phyloP scores from a whole-genome alignment of 2,329 filamentous ascomycete species.

The Fonsecaea multimorphosa region DNA sequence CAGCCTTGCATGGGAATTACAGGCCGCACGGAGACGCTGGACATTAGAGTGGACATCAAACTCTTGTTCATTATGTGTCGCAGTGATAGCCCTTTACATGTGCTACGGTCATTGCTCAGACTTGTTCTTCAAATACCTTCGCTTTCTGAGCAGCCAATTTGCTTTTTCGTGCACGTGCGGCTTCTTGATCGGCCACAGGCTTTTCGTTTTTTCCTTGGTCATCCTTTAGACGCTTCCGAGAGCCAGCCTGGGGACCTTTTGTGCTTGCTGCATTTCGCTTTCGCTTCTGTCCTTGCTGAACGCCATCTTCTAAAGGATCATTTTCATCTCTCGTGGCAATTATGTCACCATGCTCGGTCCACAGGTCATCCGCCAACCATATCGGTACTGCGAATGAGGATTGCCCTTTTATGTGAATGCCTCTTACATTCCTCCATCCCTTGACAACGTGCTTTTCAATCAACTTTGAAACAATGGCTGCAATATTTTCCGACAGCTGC shows the following conservation, averaged over 20 bases:
- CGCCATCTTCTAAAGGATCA: constrained; percentile 40
- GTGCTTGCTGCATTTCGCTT: constrained; percentile 36
- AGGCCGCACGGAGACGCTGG: not conserved
- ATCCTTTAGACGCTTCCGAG: constrained; percentile 35
- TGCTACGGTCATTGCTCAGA: constrained; percentile 10
- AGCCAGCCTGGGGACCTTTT: constrained; percentile 38
- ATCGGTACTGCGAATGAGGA: constrained; percentile 89
- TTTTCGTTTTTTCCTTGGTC: constrained; percentile 29
- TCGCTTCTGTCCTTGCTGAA: constrained; percentile 33
- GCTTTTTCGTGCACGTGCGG: constrained; percentile 29
- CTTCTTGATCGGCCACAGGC: constrained; percentile 20
- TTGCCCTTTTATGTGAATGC: constrained; percentile 87
- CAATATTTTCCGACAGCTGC: constrained; percentile 80
- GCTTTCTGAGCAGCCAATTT: constrained; percentile 37
- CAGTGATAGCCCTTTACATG: not conserved
- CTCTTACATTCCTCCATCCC: constrained; percentile 84
- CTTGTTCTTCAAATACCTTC: constrained; percentile 28
- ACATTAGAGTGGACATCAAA: not conserved
- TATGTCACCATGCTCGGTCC: constrained; percentile 73
- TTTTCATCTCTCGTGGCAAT: constrained; percentile 63
- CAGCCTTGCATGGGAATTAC: not conserved
- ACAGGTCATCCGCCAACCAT: constrained; percentile 91
- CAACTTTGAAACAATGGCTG: constrained; percentile 71
- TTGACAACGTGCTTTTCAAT: constrained; percentile 82
- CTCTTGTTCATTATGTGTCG: not conserved